Evolutionary conservation across 2,329 filamentous ascomycete species (phyloP), one percentile per base, ranked within the genome.

Genomic region (Alternaria gansuensis): DNA sequence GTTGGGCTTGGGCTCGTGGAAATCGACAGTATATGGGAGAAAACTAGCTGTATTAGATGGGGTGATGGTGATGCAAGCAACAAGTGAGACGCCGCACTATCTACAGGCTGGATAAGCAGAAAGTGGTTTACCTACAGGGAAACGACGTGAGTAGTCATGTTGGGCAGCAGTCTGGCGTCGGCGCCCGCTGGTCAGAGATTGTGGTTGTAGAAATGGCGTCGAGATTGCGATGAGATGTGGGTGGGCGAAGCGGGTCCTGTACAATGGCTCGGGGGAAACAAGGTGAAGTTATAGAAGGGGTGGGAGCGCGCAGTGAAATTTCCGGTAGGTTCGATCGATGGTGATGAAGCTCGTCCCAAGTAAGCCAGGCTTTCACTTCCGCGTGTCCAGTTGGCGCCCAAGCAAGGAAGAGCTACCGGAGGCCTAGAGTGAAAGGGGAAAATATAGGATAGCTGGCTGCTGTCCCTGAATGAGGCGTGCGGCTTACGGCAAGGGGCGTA

Each of bases 1-100:
- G 44, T 52, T 50, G 28, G 61, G 60, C 37, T 68, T 62, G 43
- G 66, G 62, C 56, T 89, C 88, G 53, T 81, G 74, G 77, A 98
- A 98, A 77, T 96, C 89, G 72, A 97, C 84, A 39, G 94, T 98
- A 77, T 96, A 93, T 33, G 94, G 94, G 34, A 97, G 86, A 75
- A 97, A 97, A 57, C 93, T 97, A 74, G n/a, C 49, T 5, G 33
- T 49, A 52, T 68, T 50, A 71, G 66, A 55, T n/a, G 24, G 13
- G 31, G 23, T 24, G 21, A 44, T 49, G 26, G 37, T 7, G 14
- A 23, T 58, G 26, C 51, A 39, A 33, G 13, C 3, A 8, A 24
- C 17, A 24, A 10, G 8, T 17, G 17, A 17, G 26, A 33, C 13
- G 4, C 41, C 5, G 28, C 21, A 33, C 50, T 28, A 28, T 57